Percentiles rank a stretch among this genome's conserved stretches.
phyloP scores from a whole-genome alignment of 1,284 basidiomycete genomes.

The Rhizoctonia solani region DNA sequence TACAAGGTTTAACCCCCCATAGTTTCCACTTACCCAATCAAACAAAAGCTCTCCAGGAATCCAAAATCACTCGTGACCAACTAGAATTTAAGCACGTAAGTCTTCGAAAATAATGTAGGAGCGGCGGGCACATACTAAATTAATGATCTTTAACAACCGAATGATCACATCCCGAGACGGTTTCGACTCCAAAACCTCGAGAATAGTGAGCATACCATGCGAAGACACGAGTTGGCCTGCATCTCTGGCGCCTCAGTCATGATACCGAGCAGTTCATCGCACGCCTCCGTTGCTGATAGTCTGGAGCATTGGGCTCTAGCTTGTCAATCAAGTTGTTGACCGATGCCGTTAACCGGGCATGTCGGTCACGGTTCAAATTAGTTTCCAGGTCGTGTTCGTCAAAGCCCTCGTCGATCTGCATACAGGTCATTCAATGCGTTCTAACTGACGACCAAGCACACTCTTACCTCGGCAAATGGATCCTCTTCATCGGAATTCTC shows the following conservation, averaged over 20 bases:
- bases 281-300: constrained; percentile 81
- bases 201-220: constrained; percentile 91
- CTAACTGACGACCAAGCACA: constrained; percentile 3
- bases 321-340: constrained; percentile 87
- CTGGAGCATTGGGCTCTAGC: constrained; percentile 76
- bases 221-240: constrained; percentile 86
- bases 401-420: constrained; percentile 86
- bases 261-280: constrained; percentile 81
- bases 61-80: constrained; percentile 85
- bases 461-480: constrained; percentile 88
- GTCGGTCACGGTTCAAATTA: constrained; percentile 87
- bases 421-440: not conserved
- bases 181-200: constrained; percentile 88
- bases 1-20: no score
- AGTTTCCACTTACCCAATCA: constrained; percentile 83
- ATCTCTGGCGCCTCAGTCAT: constrained; percentile 86
- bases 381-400: constrained; percentile 86
- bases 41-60: constrained; percentile 91
- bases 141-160: constrained; percentile 86
- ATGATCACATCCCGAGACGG: constrained; percentile 80
- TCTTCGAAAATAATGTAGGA: constrained; percentile 7
- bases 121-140: constrained; percentile 61
- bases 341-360: constrained; percentile 78
- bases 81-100: constrained; percentile 50
- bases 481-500: constrained; percentile 86